These are phyloP conservation scores for Cordyceps tenuipes DNA, from an alignment of 2,329 filamentous ascomycete genomes.

Conservation along the genomic window DNA sequence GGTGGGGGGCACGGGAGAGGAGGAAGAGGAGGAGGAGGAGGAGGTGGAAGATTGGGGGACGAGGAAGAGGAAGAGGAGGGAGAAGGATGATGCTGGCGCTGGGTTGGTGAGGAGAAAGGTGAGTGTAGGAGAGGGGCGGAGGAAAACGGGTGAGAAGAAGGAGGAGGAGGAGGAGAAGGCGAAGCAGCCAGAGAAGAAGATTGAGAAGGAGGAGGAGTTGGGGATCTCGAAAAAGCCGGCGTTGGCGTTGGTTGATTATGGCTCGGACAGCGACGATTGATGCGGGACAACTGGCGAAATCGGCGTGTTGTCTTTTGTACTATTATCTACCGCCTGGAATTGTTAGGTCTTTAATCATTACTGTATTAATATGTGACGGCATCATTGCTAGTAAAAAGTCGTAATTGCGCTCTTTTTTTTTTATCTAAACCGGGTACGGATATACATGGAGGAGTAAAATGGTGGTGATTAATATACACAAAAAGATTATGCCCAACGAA, in stretches of 20 bases:
- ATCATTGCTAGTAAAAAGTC: neutral
- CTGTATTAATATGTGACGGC: neutral
- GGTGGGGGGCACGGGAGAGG: constrained; percentile 1
- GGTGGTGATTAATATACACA: constrained; percentile 11
- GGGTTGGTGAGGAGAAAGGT: constrained; percentile 13
- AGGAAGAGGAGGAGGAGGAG: constrained; percentile 15
- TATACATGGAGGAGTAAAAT: neutral
- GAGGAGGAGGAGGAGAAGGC: constrained; percentile 16
- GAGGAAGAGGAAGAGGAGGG: constrained; percentile 19
- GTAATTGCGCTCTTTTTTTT: neutral
- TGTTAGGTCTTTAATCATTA: neutral
- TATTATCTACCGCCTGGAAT: neutral
- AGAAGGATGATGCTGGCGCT: constrained; percentile 18
- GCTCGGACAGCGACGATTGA: constrained; percentile 42
- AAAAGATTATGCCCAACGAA: neutral
- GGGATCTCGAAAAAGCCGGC: constrained; percentile 3
- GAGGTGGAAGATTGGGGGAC: no score
- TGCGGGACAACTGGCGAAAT: constrained; percentile 7
- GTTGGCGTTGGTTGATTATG: constrained; percentile 45
- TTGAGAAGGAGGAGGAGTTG: constrained; percentile 4
- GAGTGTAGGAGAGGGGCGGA: constrained; percentile 9
- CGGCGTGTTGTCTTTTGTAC: neutral
- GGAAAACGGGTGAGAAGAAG: constrained; percentile 15
- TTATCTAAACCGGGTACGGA: neutral
- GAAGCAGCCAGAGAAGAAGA: constrained; percentile 17